Evolutionary conservation across 805 yeast genomes (phyloP), one percentile per base, ranked within the genome.

Genomic region (Wickerhamomyces sydowiorum): DNA sequence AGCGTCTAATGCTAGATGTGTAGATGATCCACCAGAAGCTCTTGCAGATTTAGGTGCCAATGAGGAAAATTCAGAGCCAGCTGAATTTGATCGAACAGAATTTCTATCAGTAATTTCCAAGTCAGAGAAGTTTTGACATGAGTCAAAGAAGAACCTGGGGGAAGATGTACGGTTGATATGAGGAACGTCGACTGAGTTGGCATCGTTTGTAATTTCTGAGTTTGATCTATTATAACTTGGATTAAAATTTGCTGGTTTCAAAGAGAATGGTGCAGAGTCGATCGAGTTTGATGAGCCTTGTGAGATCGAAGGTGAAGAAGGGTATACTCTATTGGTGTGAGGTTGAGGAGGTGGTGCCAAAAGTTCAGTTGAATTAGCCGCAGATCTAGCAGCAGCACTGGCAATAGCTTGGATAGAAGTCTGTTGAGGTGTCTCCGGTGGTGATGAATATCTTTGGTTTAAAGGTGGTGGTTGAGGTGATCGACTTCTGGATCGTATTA

Each of bases 211-310:
- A 7, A 14, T n/a, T 7, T 28, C 30, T 18, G 17, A 14, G 15
- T n/a, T n/a, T 27, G 35, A 32, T 20, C 7, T 32, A 14, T 32
- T 32, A 15, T 15, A 13, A n/a, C 14, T 18, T 17, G 33, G 14
- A 18, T 30, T 20, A 19, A 19, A 19, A 17, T 17, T 22, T 22
- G 37, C 20, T 9, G 37, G 35, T 20, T 34, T 34, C 20, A 21
- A 9, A 13, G 28, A 45, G 5, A 49, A 39, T 17, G 52, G 53
- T 5, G 52, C 42, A 4, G 43, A 39, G 18, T 52, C 56, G 22
- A 46, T 30, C 1, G 56, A 51, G 14, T 48, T 43, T 1, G 31
- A 29, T 0, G 60, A 55, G 5, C 23, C 35, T 13, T 13, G 17
- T 8, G 56, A 49, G 1, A 43, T 12, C 10, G 53, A 47, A 20